Conservation (phyloP, 169 alveolate genomes). For the Cryptosporidium viatorum region DNA sequence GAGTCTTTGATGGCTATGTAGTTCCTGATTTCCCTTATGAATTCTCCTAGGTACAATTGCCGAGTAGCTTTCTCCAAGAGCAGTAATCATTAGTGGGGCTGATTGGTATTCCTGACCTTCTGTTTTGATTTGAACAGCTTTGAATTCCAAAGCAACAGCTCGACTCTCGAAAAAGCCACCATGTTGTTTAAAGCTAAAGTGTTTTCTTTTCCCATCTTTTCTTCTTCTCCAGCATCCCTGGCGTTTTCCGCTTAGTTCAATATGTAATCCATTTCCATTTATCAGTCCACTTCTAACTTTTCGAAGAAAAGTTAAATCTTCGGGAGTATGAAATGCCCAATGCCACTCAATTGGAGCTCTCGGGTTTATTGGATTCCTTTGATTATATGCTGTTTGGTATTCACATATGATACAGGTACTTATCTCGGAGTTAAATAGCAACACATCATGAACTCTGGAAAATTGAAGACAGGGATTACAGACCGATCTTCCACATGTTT, state of each 20-base stretch:
- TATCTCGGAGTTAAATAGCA: constrained; percentile 15
- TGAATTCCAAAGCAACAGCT: constrained; percentile 59
- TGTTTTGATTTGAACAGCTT: constrained; percentile 7
- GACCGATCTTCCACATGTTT: constrained; percentile 70
- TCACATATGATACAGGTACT: constrained; percentile 38
- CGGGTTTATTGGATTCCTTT: constrained; percentile 8
- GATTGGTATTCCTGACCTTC: neutral
- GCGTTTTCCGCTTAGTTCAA: constrained; percentile 64
- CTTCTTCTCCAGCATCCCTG: constrained; percentile 76
- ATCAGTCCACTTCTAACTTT: constrained; percentile 41
- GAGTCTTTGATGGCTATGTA: constrained; percentile 5
- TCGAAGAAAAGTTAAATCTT: constrained; percentile 42
- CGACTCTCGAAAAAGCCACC: constrained; percentile 73
- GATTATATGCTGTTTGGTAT: constrained; percentile 30
- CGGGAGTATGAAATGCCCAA: constrained; percentile 67
- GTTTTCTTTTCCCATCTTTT: constrained; percentile 70
- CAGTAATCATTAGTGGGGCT: constrained; percentile 43
- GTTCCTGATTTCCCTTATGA: constrained; percentile 18
- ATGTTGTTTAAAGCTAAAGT: constrained; percentile 68
- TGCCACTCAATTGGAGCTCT: constrained; percentile 70
- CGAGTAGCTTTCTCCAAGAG: constrained; percentile 28
- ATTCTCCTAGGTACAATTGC: constrained; percentile 52
- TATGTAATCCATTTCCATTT: constrained; percentile 74
- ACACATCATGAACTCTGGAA: constrained; percentile 32
- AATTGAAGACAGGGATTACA: constrained; percentile 33